Base-by-base conservation (phyloP, 768 basidiomycete genomes). In the Hericium erinaceus region DNA sequence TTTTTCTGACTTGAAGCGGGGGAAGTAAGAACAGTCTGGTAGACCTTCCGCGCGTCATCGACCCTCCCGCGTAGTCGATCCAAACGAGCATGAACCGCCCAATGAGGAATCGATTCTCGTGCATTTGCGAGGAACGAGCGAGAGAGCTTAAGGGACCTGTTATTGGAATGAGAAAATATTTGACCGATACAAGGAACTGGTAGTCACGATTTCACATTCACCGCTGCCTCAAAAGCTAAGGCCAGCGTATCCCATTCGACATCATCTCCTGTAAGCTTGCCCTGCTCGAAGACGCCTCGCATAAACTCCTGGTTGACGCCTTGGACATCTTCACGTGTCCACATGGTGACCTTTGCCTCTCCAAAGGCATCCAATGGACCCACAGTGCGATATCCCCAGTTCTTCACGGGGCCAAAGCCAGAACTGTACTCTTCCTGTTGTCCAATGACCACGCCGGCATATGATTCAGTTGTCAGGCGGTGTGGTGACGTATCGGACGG, bases 31-130 rank as follows among this genome's bases (percentile, higher is more conserved):
- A 87, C 75, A 1, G 84, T 83, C 61, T 84, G 77, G 68, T 89
- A 93, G 3, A 93, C 76, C 64, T 90, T 92, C 37, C 89, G 78
- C 13, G 89, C 88, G 20, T 87, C 87, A 57, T 83, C 81, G 2
- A 73, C 58, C 48, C 80, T 79, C 11, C 83, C 84, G 9, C 88
- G 83, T 48, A 84, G 67, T 37, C 78, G 76, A 65, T 92, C 87
- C 16, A 93, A 75, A 53, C 80, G 82, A 12, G 85, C 88, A 70
- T 92, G 89, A n/a, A 77, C 76, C n/a, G 75, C 75, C 91, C 91
- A 92, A 55, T 80, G 83, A 10, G 67, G 67, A 39, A 86, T 63
- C 7, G 88, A 87, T 48, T 82, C 77, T 18, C 77, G 79, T 40
- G 75, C 71, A 1, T 61, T 66, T 3, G 86, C 80, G 24, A 93